Evolutionary conservation across 306 rosid species (phyloP).

Genomic region (Sicyos baderoa): DNA sequence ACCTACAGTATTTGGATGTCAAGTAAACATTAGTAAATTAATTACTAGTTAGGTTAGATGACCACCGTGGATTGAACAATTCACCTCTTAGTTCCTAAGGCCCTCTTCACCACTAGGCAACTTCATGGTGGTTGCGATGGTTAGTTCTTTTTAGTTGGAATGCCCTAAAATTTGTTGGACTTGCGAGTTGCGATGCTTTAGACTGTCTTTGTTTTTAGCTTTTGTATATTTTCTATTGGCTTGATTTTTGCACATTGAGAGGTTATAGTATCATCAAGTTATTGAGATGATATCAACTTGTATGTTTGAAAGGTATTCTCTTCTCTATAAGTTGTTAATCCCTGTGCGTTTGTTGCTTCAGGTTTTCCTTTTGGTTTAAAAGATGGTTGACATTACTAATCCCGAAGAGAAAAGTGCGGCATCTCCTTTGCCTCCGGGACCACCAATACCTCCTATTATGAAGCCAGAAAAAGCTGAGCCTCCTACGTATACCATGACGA

Average conservation of each 20-base stretch:
- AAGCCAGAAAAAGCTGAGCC: slow-evolving; percentile 29
- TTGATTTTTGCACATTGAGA: neutral
- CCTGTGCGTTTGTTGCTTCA: neutral
- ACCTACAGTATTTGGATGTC: too few species aligned
- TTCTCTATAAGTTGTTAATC: neutral
- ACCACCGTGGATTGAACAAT: too few species aligned
- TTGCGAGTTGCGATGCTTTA: neutral
- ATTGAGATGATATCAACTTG: neutral
- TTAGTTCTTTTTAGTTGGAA: too few species aligned
- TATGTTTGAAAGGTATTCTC: neutral
- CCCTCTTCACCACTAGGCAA: too few species aligned
- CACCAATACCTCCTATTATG: slow-evolving; percentile 23
- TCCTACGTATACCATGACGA: slow-evolving; percentile 39
- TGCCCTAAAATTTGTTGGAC: neutral
- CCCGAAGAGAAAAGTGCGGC: slow-evolving; percentile 29
- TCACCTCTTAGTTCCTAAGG: too few species aligned
- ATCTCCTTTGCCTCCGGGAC: slow-evolving; percentile 28
- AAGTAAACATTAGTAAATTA: too few species aligned
- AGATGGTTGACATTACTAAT: slow-evolving; percentile 31
- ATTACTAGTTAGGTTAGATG: too few species aligned
- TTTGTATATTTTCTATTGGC: neutral
- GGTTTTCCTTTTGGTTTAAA: slow-evolving; percentile 15
- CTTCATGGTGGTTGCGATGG: too few species aligned
- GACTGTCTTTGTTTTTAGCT: neutral
- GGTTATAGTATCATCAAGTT: neutral